These are phyloP conservation scores for Fusarium aywerte DNA, from an alignment of 2,329 filamentous ascomycete genomes.

Conservation along the genomic window DNA sequence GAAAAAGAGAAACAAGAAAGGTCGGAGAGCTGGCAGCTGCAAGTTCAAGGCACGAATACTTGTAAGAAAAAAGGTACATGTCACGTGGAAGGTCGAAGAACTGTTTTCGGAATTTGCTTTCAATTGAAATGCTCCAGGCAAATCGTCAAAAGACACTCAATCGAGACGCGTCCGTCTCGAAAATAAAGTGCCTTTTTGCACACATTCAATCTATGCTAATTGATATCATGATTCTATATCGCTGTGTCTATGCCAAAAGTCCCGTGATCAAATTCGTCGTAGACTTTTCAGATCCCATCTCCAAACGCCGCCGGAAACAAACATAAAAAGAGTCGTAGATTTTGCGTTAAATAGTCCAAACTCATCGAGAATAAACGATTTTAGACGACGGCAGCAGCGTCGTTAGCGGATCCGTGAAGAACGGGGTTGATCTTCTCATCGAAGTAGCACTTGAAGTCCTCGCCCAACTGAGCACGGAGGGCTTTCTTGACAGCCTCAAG, in stretches of 20 bases:
- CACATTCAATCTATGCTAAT: conserved; percentile 35
- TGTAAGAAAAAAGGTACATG: background rate
- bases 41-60: background rate
- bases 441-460: conserved; percentile 79
- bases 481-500: conserved; percentile 73
- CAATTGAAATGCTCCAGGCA: conserved; percentile 39
- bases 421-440: conserved; percentile 77
- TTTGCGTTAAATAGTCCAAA: conserved; percentile 6
- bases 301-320: conserved; percentile 26
- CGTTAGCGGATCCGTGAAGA: conserved; percentile 56
- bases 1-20: too few relatives aligned
- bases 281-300: conserved; percentile 24
- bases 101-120: conserved; percentile 33
- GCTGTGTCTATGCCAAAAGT: conserved; percentile 38
- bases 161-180: background rate
- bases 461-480: conserved; percentile 74
- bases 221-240: conserved; percentile 42
- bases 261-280: conserved; percentile 31
- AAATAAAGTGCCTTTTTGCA: background rate
- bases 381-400: conserved; percentile 41
- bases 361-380: background rate
- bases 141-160: conserved; percentile 25
- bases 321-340: conserved; percentile 11
- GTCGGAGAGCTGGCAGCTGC: background rate
- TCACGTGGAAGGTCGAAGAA: background rate